Conservation (phyloP, 768 basidiomycete genomes). For the Scleroderma citrinum region DNA sequence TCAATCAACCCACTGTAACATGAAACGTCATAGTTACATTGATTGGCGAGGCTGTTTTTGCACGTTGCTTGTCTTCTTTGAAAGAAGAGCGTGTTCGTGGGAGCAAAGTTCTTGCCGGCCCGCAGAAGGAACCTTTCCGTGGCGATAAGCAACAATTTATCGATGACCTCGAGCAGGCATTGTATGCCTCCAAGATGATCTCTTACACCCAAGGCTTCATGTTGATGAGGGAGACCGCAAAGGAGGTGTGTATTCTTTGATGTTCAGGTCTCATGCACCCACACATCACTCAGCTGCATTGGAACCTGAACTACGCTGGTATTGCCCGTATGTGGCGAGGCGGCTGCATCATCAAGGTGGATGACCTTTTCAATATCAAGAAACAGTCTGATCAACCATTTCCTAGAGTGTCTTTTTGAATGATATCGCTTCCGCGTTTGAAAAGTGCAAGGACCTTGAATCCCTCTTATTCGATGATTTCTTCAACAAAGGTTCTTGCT, state of each 20-base stretch:
- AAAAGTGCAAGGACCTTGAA: constrained; percentile 79
- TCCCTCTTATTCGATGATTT: constrained; percentile 94
- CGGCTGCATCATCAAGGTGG: constrained; percentile 96
- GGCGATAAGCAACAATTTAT: constrained; percentile 99
- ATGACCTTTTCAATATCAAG: constrained; percentile 14
- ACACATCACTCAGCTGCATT: constrained; percentile 45
- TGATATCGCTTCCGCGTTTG: constrained; percentile 88
- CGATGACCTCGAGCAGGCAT: constrained; percentile 96
- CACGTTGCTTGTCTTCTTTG: constrained; percentile 94
- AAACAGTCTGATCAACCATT: constrained; percentile 6
- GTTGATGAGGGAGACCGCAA: constrained; percentile 97
- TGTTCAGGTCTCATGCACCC: background rate
- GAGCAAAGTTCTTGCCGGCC: constrained; percentile 85
- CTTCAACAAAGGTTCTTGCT: constrained; percentile 86
- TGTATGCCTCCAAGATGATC: constrained; percentile 99
- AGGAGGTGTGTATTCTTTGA: constrained; percentile 52
- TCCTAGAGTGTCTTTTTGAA: constrained; percentile 82
- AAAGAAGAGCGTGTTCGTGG: constrained; percentile 94
- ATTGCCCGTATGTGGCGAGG: constrained; percentile 99
- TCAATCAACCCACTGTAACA: constrained; percentile 4
- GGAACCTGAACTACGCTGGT: constrained; percentile 96
- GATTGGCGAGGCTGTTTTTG: constrained; percentile 99
- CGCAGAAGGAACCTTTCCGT: constrained; percentile 88
- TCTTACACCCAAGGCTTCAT: constrained; percentile 99
- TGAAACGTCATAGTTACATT: constrained; percentile 67